Evolutionary conservation across 2,329 filamentous ascomycete genomes (phyloP), one percentile per base, ranked within the genome.

Genomic region (Microsporum canis): DNA sequence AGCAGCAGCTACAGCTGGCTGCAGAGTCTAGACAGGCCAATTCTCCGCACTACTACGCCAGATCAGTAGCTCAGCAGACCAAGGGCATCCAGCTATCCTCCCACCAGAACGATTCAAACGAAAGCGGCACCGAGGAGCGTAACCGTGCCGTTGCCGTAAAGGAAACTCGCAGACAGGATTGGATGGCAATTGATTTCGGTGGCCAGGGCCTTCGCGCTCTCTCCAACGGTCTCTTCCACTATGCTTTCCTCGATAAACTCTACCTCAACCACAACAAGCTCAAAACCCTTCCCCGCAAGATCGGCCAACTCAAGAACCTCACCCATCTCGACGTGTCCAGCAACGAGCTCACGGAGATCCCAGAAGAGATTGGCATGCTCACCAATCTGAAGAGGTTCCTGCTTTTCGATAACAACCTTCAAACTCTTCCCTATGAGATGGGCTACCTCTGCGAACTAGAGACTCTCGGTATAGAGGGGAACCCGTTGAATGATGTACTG

Each of bases 251-350:
- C 61, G 88, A 88, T 66, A 92, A 95, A 74, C 83, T 99, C 34
- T 96, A 95, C 73, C 84, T 99, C 64, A 91, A 91, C 68, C 92
- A 91, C 66, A 99, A 99, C 79, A 91, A 91, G 72, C 82, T 99
- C 62, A 85, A 85, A 33, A 80, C 82, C 53, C 78, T 99, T n/a
- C 91, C 92, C 10, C 78, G 88, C 41, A 81, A 85, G 27, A 90
- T 99, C 71, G 91, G 94, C 43, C 83, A 87, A 68, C 79, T 99
- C 65, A 86, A 91, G 65, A 87, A 88, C 65, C 78, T 99, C 57
- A 88, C 84, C 39, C 83, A 91, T 69, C 82, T 99, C 57, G 92
- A 99, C 73, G 81, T 91, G 2, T 97, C 94, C 0, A 85, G 87
- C 76, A 99, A 99, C 73, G 84, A 92, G 64, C 80, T 99, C 63